Conservation (phyloP, 192 early-diverging fungal genomes). For the Piromyces finnis region DNA sequence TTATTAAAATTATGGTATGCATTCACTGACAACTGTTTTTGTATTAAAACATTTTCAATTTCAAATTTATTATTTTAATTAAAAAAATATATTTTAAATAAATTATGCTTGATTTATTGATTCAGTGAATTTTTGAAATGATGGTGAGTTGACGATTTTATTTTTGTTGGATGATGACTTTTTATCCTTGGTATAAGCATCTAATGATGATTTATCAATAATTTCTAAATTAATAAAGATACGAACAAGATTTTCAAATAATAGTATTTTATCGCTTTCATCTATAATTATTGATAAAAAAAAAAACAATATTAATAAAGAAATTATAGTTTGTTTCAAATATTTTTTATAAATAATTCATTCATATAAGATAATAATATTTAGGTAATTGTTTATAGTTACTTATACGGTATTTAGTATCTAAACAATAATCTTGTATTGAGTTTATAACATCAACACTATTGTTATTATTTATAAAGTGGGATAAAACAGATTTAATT, state of each 20-base stretch:
- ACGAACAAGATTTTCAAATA: neutral
- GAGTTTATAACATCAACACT: neutral
- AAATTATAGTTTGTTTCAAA: too few relatives aligned
- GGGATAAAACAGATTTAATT: neutral
- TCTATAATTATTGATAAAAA: neutral
- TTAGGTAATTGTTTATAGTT: too few relatives aligned
- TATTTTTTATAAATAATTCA: too few relatives aligned
- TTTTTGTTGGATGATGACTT: neutral
- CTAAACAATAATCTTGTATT: neutral
- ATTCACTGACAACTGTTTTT: too few relatives aligned
- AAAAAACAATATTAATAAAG: too few relatives aligned
- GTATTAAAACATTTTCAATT: too few relatives aligned
- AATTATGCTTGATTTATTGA: neutral
- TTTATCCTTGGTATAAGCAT: neutral
- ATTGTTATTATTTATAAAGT: neutral
- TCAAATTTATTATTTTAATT: too few relatives aligned
- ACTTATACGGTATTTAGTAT: neutral
- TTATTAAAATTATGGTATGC: too few relatives aligned
- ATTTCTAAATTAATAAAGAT: neutral
- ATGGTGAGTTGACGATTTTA: neutral
- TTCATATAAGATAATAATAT: too few relatives aligned
- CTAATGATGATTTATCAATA: neutral
- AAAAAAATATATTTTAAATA: neutral
- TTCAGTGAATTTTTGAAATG: neutral
- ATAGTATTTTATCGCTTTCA: neutral